These are phyloP conservation scores for Austropuccinia psidii DNA, from an alignment of 1,284 basidiomycete genomes.

Conservation along the genomic window DNA sequence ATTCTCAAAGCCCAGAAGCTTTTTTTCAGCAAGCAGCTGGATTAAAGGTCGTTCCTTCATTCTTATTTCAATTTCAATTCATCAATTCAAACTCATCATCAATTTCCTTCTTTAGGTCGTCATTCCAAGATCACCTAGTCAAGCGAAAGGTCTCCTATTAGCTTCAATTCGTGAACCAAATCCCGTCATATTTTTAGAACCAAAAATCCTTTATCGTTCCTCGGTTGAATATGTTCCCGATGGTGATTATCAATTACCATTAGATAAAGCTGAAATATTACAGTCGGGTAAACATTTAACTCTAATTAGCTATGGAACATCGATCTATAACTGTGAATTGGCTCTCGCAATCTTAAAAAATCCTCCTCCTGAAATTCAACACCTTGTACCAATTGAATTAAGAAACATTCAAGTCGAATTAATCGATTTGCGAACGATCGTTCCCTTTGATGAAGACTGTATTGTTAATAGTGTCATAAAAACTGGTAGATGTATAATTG, in stretches of 20 bases:
- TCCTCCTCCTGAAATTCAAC: slow-evolving; percentile 61
- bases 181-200: slow-evolving; percentile 89
- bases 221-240: slow-evolving; percentile 86
- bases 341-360: slow-evolving; percentile 61
- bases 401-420: slow-evolving; percentile 71
- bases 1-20: slow-evolving; percentile 88
- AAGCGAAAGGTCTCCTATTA: slow-evolving; percentile 83
- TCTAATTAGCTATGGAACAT: slow-evolving; percentile 81
- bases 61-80: not conserved
- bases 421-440: slow-evolving; percentile 79
- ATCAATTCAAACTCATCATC: not conserved
- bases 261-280: slow-evolving; percentile 69
- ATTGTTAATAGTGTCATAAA: slow-evolving; percentile 70
- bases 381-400: slow-evolving; percentile 62
- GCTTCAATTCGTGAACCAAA: slow-evolving; percentile 81
- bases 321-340: slow-evolving; percentile 79
- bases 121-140: slow-evolving; percentile 82
- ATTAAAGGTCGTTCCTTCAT: slow-evolving; percentile 60
- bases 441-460: slow-evolving; percentile 78
- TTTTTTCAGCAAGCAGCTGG: slow-evolving; percentile 87
- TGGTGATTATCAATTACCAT: slow-evolving; percentile 74
- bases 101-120: slow-evolving; percentile 57
- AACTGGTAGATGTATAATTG: slow-evolving; percentile 75
- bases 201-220: slow-evolving; percentile 78
- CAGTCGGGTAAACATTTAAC: slow-evolving; percentile 71